Percentiles rank a stretch among this genome's conserved stretches.
phyloP scores from a whole-genome alignment of 257 asterid species.

The Lantana camara region DNA sequence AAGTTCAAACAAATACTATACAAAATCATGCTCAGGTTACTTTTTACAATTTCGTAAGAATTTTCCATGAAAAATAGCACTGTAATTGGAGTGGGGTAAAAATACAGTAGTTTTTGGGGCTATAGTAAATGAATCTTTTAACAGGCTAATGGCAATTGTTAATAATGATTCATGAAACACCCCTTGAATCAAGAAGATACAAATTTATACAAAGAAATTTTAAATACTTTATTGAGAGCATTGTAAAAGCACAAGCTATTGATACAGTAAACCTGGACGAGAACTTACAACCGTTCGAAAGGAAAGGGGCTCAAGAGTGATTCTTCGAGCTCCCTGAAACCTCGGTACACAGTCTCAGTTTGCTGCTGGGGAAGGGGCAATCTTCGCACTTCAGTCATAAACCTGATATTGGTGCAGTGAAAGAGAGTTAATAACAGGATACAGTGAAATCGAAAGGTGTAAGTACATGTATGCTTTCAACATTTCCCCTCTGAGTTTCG shows the following conservation, averaged over 20 bases:
- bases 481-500: background rate
- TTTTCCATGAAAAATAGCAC: no score
- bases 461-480: background rate
- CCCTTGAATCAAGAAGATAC: constrained; percentile 4
- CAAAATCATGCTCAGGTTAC: no score
- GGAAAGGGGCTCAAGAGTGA: constrained; percentile 66
- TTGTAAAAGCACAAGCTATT: constrained; percentile 25
- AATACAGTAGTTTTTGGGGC: no score
- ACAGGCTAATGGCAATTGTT: no score
- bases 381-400: constrained; percentile 92
- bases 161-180: background rate
- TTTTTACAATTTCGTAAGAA: no score
- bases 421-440: background rate
- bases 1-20: no score
- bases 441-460: background rate
- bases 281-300: constrained; percentile 51
- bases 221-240: background rate
- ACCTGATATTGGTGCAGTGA: constrained; percentile 38
- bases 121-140: no score
- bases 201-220: constrained; percentile 28
- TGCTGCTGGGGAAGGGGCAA: constrained; percentile 76
- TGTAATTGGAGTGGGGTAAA: no score
- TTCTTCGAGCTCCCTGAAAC: constrained; percentile 89
- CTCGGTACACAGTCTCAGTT: constrained; percentile 78
- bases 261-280: constrained; percentile 30